These are phyloP conservation scores for Globisporangium spinosum DNA, from an alignment of 352 stramenopile species.

Conservation along the genomic window DNA sequence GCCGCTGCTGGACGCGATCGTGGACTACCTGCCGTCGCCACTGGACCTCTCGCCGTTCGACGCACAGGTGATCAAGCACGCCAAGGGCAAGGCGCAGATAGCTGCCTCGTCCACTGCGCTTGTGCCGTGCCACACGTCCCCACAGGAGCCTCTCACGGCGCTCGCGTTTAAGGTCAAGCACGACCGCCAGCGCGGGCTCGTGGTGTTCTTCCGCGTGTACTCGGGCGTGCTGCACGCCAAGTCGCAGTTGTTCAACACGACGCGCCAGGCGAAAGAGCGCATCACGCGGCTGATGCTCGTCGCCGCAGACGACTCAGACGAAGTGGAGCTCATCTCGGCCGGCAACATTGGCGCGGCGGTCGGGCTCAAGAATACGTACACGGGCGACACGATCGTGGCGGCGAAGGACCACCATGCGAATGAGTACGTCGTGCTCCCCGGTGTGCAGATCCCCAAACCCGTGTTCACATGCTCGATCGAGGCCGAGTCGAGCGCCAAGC, in stretches of 20 bases:
- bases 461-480: conserved; percentile 92
- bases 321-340: conserved; percentile 79
- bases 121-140: conserved; percentile 33
- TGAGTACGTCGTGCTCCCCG: conserved; percentile 43
- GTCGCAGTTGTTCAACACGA: conserved; percentile 76
- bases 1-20: conserved; percentile 95
- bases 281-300: conserved; percentile 86
- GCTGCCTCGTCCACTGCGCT: conserved; percentile 14
- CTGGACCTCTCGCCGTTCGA: conserved; percentile 80
- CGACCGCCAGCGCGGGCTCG: conserved; percentile 62
- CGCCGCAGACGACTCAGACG: conserved; percentile 85
- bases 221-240: conserved; percentile 85
- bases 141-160: conserved; percentile 47
- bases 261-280: conserved; percentile 52
- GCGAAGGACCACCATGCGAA: conserved; percentile 42
- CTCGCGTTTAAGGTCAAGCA: conserved; percentile 81
- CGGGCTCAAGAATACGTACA: conserved; percentile 90
- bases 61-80: conserved; percentile 33
- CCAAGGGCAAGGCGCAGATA: conserved; percentile 31
- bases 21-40: conserved; percentile 96
- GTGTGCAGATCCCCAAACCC: conserved; percentile 68
- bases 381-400: conserved; percentile 92
- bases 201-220: conserved; percentile 94
- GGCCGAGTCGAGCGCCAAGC: conserved; percentile 77
- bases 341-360: conserved; percentile 92